These are phyloP conservation scores for Citrus mangshanensis DNA, from an alignment of 345 rosid species.

Conservation along the genomic window DNA sequence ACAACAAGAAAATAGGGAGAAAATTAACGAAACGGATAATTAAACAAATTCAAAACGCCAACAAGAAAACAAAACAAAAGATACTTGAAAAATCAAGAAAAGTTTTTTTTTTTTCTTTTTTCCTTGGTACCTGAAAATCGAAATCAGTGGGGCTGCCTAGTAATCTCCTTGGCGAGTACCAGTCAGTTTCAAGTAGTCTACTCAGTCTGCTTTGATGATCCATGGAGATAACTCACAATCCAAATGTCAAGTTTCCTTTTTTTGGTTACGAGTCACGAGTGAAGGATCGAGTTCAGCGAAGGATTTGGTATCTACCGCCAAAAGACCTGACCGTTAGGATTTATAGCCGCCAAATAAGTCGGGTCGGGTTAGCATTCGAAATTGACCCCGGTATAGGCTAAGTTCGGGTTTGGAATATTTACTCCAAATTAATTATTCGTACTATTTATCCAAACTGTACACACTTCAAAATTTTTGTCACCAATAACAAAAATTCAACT, in stretches of 20 bases:
- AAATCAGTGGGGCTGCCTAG: constrained; percentile 28
- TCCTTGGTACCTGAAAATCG: constrained; percentile 31
- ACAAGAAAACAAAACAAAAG: background rate
- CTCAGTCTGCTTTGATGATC: constrained; percentile 17
- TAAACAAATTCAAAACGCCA: background rate
- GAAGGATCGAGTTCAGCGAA: background rate
- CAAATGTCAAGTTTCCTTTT: background rate
- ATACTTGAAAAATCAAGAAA: background rate
- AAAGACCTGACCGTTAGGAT: constrained; percentile 22
- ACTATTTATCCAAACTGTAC: no score
- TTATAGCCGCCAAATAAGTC: background rate
- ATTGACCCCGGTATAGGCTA: background rate
- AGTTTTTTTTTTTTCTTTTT: no score
- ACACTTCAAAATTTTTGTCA: no score
- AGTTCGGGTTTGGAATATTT: background rate
- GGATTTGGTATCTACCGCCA: constrained; percentile 24
- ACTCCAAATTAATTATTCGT: background rate
- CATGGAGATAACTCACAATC: constrained; percentile 18
- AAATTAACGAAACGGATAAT: background rate
- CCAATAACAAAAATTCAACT: no score
- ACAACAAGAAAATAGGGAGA: background rate
- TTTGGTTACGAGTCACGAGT: background rate
- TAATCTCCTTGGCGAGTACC: constrained; percentile 49
- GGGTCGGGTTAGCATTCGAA: constrained; percentile 1
- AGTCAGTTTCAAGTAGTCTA: constrained; percentile 29